Evolutionary conservation across 306 rosid species (phyloP).

Genomic region (Quercus bicolor): DNA sequence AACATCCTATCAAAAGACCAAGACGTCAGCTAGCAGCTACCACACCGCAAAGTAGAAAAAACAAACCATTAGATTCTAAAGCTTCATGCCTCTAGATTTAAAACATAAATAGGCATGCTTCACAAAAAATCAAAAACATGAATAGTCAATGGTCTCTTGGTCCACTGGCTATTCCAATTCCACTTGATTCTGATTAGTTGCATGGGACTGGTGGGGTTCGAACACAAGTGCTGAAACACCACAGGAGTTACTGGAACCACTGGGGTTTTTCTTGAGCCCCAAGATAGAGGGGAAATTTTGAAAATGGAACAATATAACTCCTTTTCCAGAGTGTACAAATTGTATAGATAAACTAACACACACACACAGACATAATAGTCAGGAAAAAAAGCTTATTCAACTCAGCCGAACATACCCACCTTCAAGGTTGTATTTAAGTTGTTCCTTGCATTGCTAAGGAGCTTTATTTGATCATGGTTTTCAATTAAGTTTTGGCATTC

Average conservation of each 20-base stretch:
- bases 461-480: conserved; percentile 97
- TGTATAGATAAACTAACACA: background rate
- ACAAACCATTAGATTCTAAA: background rate
- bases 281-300: conserved; percentile 10
- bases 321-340: conserved; percentile 3
- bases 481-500: conserved; percentile 95
- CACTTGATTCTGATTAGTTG: conserved; percentile 12
- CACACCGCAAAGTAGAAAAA: conserved; percentile 8
- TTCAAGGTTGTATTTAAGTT: conserved; percentile 89
- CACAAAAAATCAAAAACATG: background rate
- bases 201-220: background rate
- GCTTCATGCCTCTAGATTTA: background rate
- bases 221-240: too few species aligned
- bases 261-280: background rate
- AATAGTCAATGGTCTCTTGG: background rate
- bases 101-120: background rate
- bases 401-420: conserved; percentile 43
- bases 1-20: conserved; percentile 69
- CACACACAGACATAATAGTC: background rate
- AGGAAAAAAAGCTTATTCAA: background rate
- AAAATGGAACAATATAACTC: background rate
- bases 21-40: conserved; percentile 33
- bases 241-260: too few species aligned
- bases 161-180: background rate
- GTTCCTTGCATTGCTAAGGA: conserved; percentile 96